Percentiles rank a stretch among this genome's conserved stretches.
Evolutionary conservation across 2,329 filamentous ascomycete species (phyloP).

Genomic region (Fusarium caatingaense): DNA sequence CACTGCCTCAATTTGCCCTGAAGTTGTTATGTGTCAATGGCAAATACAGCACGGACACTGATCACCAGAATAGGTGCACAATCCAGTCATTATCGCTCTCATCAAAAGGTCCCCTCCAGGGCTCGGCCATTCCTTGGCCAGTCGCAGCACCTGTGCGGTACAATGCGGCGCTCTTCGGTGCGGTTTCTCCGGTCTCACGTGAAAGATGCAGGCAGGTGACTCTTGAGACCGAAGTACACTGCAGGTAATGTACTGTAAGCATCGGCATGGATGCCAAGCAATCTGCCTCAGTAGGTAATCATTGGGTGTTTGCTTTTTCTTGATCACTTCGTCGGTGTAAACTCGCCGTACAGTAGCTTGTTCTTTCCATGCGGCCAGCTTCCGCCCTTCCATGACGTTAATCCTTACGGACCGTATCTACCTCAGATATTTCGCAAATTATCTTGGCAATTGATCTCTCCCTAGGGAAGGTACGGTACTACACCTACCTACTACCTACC

Average conservation of each 20-base stretch:
- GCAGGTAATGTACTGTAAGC: neutral
- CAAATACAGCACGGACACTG: constrained; percentile 32
- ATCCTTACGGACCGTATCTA: neutral
- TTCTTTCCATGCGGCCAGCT: neutral
- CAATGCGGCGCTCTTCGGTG: constrained; percentile 1
- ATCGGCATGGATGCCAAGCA: constrained; percentile 1
- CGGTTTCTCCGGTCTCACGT: constrained; percentile 24
- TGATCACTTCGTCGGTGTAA: neutral
- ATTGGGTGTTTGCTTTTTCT: constrained; percentile 14
- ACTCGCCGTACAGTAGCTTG: neutral
- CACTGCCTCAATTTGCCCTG: constrained; percentile 1
- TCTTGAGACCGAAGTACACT: constrained; percentile 1
- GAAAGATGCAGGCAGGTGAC: constrained; percentile 37
- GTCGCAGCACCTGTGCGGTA: neutral
- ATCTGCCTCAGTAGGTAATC: neutral
- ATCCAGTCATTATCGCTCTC: neutral
- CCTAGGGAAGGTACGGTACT: neutral
- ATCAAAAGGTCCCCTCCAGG: neutral
- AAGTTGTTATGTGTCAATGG: constrained; percentile 6
- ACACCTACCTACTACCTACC: neutral
- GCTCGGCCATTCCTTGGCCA: constrained; percentile 1
- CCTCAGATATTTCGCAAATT: neutral
- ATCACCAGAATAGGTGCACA: constrained; percentile 31
- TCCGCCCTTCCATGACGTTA: constrained; percentile 2
- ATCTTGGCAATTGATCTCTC: neutral